A percentile compares a stretch with the other conserved stretches of the same genome.
Conservation (phyloP, 148 eudicot genomes). For the Fagopyrum homotropicum region DNA sequence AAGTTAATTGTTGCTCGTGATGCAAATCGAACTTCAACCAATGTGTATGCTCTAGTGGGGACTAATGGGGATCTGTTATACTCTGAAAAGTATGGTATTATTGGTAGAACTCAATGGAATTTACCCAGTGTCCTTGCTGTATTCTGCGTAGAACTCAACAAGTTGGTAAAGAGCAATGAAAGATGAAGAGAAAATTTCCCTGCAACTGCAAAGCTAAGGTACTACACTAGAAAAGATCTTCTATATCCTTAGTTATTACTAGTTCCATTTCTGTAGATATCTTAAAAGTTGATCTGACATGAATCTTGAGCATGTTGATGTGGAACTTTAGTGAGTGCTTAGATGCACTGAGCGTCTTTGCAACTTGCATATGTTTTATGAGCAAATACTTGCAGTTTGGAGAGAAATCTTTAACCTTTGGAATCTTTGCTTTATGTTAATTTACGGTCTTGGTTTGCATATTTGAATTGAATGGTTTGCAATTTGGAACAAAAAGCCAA, state of each 20-base stretch:
- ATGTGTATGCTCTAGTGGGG: constrained; percentile 26
- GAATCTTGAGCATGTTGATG: not conserved
- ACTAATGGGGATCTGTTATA: constrained; percentile 21
- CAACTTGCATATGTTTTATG: not conserved
- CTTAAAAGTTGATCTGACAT: not conserved
- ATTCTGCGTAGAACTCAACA: not conserved
- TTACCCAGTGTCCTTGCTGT: not conserved
- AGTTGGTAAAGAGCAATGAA: constrained; percentile 7
- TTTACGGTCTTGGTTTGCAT: not conserved
- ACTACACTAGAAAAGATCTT: not conserved
- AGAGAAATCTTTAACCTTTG: not conserved
- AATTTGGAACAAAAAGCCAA: constrained; percentile 1
- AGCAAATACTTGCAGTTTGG: not conserved
- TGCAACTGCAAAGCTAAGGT: not conserved
- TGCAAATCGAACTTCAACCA: constrained; percentile 24
- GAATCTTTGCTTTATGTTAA: not conserved
- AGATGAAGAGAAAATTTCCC: not conserved
- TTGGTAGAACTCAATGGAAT: not conserved
- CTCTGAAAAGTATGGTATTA: not conserved
- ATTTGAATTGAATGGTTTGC: not conserved
- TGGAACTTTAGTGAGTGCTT: constrained; percentile 7
- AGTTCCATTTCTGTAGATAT: not conserved
- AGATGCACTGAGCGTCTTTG: not conserved
- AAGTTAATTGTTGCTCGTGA: constrained; percentile 21
- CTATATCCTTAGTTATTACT: not conserved